Evolutionary conservation across 1,284 basidiomycete species (phyloP), one percentile per base, ranked within the genome.

Genomic region (Kwoniella shivajii): DNA sequence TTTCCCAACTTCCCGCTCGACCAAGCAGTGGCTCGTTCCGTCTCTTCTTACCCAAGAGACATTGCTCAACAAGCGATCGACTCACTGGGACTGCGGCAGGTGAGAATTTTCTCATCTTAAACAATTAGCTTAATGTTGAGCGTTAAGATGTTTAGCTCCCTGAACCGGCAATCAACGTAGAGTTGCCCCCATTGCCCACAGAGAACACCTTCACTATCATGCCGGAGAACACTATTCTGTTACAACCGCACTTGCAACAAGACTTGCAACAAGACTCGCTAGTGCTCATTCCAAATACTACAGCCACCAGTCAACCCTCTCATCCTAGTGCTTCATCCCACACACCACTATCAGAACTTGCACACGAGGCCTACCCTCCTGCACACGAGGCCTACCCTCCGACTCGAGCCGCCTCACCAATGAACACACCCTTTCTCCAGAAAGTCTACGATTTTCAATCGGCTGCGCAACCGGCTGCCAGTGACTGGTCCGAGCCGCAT

Each of bases 381-480:
- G 37, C 47, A 37, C 47, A 36, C 37, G 47, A 49, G 30, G 24
- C 16, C 33, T 49, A 49, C 30, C 47, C 47, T 37, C 47, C 47
- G 30, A 49, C 47, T 49, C 47, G 47, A 10, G 31, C 47, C 22
- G 33, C 47, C 18, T 49, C 47, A 13, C 47, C 47, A 13, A 38
- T 16, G 31, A 22, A 37, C 13, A 36, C 33, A 36, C 34, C 47
- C 31, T 49, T 49, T 24, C 47, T 49, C 14, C 47, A 49, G 14
- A 49, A 49, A 11, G 47, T 49, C 31, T 49, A 49, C n/a, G 47
- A 49, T 11, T 49, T 49, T 24, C 47, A 49, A 37, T 49, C 47
- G 47, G 47, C 47, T 49, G 47, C 47, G 13, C 47, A 49, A 26
- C 13, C 47, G 22, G 33, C 33, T 27, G 47, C 33, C 9, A 49